Percentiles rank a stretch among this genome's conserved stretches.
phyloP scores from a whole-genome alignment of 768 basidiomycete genomes.

The Candolleomyces aberdarensis region DNA sequence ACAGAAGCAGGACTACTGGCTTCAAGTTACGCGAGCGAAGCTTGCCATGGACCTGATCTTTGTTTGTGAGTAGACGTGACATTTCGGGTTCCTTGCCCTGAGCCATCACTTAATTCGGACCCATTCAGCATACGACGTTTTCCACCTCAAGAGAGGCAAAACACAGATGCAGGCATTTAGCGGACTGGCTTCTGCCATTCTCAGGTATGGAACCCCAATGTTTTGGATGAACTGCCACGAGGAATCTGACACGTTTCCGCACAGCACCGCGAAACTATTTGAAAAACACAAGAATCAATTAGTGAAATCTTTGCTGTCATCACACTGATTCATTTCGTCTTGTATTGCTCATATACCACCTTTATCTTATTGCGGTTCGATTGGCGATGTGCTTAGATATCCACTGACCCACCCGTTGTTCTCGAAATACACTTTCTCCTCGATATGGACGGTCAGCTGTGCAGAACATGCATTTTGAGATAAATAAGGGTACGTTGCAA shows the following conservation, averaged over 20 bases:
- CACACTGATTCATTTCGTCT: background rate
- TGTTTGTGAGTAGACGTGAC: slow-evolving; percentile 55
- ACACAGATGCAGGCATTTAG: slow-evolving; percentile 60
- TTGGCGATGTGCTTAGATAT: no score
- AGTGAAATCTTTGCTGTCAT: slow-evolving; percentile 45
- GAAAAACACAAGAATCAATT: slow-evolving; percentile 66
- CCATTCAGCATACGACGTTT: slow-evolving; percentile 71
- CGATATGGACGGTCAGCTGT: background rate
- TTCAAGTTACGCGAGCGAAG: slow-evolving; percentile 67
- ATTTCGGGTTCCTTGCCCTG: background rate
- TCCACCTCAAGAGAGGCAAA: slow-evolving; percentile 60
- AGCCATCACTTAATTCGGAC: slow-evolving; percentile 8
- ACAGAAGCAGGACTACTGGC: slow-evolving; percentile 72
- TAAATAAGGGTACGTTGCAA: background rate
- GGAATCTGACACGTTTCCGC: slow-evolving; percentile 10
- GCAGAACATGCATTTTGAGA: slow-evolving; percentile 6
- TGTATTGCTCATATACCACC: background rate
- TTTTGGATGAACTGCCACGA: background rate
- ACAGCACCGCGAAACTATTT: slow-evolving; percentile 70
- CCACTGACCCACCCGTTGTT: background rate
- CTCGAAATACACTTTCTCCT: background rate
- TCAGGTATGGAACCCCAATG: slow-evolving; percentile 51
- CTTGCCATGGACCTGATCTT: slow-evolving; percentile 83
- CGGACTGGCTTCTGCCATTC: slow-evolving; percentile 65
- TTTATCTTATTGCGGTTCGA: background rate